phyloP scores from a whole-genome alignment of 2,329 filamentous ascomycete genomes.

The Metarhizium brunneum region DNA sequence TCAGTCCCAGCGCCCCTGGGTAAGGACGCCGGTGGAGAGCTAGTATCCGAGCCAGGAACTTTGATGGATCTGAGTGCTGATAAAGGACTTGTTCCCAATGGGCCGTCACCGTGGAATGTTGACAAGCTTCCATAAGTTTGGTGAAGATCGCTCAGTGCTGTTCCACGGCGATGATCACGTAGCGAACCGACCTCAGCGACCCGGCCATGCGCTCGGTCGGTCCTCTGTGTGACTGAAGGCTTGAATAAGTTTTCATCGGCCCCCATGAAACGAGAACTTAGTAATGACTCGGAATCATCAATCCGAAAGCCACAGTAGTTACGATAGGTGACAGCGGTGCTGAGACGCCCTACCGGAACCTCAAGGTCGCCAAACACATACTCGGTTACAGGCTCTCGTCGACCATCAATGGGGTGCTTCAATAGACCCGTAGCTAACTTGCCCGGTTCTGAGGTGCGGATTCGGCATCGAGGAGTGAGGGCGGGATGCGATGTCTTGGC shows the following conservation, averaged over 20 bases:
- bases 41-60: slow-evolving; percentile 50
- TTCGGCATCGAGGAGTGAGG: slow-evolving; percentile 72
- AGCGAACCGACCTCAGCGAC: slow-evolving; percentile 62
- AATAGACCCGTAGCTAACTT: slow-evolving; percentile 57
- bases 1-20: slow-evolving; percentile 36
- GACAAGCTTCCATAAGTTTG: slow-evolving; percentile 85
- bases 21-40: slow-evolving; percentile 46
- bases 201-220: slow-evolving; percentile 25
- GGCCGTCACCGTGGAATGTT: slow-evolving; percentile 76
- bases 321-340: slow-evolving; percentile 73
- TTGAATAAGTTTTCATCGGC: slow-evolving; percentile 81
- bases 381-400: slow-evolving; percentile 47
- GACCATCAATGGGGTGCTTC: slow-evolving; percentile 27
- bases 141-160: slow-evolving; percentile 49
- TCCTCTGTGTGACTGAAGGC: slow-evolving; percentile 59
- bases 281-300: slow-evolving; percentile 79
- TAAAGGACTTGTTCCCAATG: slow-evolving; percentile 74
- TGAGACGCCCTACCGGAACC: slow-evolving; percentile 76
- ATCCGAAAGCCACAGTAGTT: slow-evolving; percentile 85
- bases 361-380: slow-evolving; percentile 79
- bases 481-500: slow-evolving; percentile 59
- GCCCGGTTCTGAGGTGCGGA: slow-evolving; percentile 53
- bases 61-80: slow-evolving; percentile 68
- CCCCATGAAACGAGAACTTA: slow-evolving; percentile 90
- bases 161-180: slow-evolving; percentile 48